Evolutionary conservation across 2,329 filamentous ascomycete genomes (phyloP).

Genomic region (Emmonsiellopsis sp.): DNA sequence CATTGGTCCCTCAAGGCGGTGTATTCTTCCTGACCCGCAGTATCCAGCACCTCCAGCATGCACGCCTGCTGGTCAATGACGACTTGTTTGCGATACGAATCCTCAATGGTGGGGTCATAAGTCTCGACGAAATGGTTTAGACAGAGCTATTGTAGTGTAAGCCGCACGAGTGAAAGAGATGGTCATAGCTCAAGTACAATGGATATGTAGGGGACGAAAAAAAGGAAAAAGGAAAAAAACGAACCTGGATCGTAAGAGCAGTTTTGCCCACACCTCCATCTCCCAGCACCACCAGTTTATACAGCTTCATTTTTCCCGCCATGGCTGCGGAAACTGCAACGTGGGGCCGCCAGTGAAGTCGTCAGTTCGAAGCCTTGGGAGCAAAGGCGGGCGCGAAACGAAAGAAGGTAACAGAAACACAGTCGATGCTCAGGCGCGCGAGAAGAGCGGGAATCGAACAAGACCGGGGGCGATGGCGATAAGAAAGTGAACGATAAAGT

Average conservation of each 20-base stretch:
- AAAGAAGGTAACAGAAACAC: not conserved
- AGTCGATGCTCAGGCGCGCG: not conserved
- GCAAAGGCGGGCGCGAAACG: slow-evolving; percentile 4
- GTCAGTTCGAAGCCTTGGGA: not conserved
- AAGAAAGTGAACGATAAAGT: not conserved
- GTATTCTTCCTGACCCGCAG: slow-evolving; percentile 96
- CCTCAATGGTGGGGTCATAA: slow-evolving; percentile 60
- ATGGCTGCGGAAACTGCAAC: slow-evolving; percentile 40
- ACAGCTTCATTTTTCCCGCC: slow-evolving; percentile 84
- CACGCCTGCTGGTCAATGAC: slow-evolving; percentile 86
- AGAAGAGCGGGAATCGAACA: not conserved
- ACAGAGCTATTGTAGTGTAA: slow-evolving; percentile 58
- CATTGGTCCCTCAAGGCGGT: slow-evolving; percentile 93
- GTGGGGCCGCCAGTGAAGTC: not conserved
- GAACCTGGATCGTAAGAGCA: slow-evolving; percentile 73
- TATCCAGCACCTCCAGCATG: slow-evolving; percentile 94
- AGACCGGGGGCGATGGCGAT: not conserved
- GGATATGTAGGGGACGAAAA: not conserved
- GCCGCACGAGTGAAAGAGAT: slow-evolving; percentile 3
- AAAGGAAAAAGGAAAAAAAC: slow-evolving; percentile 10
- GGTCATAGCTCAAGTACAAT: not conserved
- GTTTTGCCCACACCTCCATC: slow-evolving; percentile 94
- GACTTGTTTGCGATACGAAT: slow-evolving; percentile 60
- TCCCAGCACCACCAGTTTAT: slow-evolving; percentile 90
- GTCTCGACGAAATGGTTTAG: slow-evolving; percentile 98